Base-by-base conservation (phyloP, 306 rosid species). In the Quercus bicolor region DNA sequence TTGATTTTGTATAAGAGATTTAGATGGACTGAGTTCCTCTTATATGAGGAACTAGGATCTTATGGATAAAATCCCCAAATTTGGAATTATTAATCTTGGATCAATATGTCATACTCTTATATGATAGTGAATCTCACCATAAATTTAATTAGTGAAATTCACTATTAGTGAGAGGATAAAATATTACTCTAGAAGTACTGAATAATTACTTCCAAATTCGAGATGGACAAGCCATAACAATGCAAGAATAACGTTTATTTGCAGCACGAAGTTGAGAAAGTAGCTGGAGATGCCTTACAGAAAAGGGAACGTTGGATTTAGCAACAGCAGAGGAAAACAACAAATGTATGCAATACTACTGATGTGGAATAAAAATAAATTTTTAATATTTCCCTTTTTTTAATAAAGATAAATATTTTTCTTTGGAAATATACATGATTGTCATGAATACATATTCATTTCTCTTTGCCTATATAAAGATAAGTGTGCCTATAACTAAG, bases 61-160 rank as follows among this genome's bases (percentile, higher is more conserved):
- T 40, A 8, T 40, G 2, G 45, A 40, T 40, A 40, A 40, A 8
- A 40, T 40, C 45, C 8, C 45, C 45, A 40, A 40, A 40, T 40
- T 40, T 40, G 12, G 45, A 8, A 40, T 40, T 8, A 40, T 11
- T 40, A 40, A 40, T 40, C 45, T 40, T 2, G 45, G 12, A 40
- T 40, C 12, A 40, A 40, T 37, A 7, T 40, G 45, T 8, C 45
- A 40, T 8, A 40, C 1, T 40, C 12, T 40, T 40, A 0, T 2
- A 40, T 8, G 12, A 40, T 40, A 8, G 3, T 40, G 0, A 2
- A 40, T 40, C 0, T 8, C 1, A 2, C 0, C 0, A 40, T 40
- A 40, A 40, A 40, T 40, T 40, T 40, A 40, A 40, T 40, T 40
- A 40, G 11, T 40, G 3, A 40, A 1, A 48, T 13, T 48, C 1